Conservation (phyloP, 1,284 basidiomycete species). For the Malassezia psittaci region DNA sequence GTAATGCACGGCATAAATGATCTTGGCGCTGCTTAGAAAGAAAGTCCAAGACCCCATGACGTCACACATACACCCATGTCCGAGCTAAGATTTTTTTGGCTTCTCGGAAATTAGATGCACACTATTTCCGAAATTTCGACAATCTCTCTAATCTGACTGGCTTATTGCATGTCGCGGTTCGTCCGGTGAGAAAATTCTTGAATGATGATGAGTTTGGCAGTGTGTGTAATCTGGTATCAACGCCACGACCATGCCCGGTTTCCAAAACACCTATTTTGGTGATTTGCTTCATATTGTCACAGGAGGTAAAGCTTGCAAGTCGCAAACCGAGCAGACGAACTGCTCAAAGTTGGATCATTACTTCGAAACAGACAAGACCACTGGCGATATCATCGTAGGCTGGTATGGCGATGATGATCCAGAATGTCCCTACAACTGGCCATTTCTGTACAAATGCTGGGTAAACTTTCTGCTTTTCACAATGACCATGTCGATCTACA, state of each 20-base stretch:
- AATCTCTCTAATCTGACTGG: neutral
- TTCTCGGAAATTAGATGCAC: neutral
- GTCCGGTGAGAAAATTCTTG: too few relatives aligned
- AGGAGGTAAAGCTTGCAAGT: neutral
- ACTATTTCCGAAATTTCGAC: neutral
- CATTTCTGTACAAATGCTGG: slow-evolving; percentile 31
- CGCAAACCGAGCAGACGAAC: neutral
- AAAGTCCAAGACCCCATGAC: too few relatives aligned
- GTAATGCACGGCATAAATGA: too few relatives aligned
- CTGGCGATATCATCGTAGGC: slow-evolving; percentile 46
- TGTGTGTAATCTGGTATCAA: neutral
- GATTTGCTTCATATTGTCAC: neutral
- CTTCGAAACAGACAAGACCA: neutral
- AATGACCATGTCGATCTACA: slow-evolving; percentile 52
- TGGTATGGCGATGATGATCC: slow-evolving; percentile 46
- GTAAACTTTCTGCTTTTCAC: slow-evolving; percentile 38
- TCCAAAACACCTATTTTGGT: neutral
- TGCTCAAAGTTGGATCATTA: neutral
- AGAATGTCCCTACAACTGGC: slow-evolving; percentile 46
- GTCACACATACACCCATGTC: too few relatives aligned
- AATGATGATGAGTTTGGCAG: too few relatives aligned
- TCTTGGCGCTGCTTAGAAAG: too few relatives aligned
- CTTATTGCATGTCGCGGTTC: too few relatives aligned
- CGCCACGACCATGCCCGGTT: neutral
- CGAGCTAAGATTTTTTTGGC: too few relatives aligned